These are phyloP conservation scores for Nectriaceae sp. DNA, from an alignment of 2,329 filamentous ascomycete genomes.

Conservation along the genomic window DNA sequence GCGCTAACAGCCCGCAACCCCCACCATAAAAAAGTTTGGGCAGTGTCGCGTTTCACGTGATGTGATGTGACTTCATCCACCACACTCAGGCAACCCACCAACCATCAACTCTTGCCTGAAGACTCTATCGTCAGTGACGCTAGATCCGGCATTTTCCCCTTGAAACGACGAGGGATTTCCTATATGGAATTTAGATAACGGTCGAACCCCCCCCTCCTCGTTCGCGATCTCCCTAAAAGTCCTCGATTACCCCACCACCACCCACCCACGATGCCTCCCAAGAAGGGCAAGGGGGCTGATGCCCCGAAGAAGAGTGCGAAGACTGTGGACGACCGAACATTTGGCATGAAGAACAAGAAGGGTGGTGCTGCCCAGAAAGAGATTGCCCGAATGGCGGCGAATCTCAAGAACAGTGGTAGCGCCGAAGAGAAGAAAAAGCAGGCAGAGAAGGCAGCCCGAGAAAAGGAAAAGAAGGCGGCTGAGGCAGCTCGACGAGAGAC, in stretches of 20 bases:
- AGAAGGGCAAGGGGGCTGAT: slow-evolving; percentile 51
- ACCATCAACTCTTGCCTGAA: slow-evolving; percentile 26
- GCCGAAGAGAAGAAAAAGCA: slow-evolving; percentile 83
- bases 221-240: slow-evolving; percentile 16
- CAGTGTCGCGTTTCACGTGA: slow-evolving; percentile 24
- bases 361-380: slow-evolving; percentile 86
- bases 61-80: slow-evolving; percentile 31
- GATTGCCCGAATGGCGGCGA: slow-evolving; percentile 79
- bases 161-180: neutral
- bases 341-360: slow-evolving; percentile 99
- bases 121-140: slow-evolving; percentile 18
- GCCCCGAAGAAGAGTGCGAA: slow-evolving; percentile 63
- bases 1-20: neutral
- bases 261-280: slow-evolving; percentile 67
- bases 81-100: slow-evolving; percentile 29
- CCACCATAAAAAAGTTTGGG: slow-evolving; percentile 18
- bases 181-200: neutral
- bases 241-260: slow-evolving; percentile 30
- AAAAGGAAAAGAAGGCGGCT: slow-evolving; percentile 88
- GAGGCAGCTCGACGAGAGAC: slow-evolving; percentile 82
- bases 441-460: slow-evolving; percentile 66
- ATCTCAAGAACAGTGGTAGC: slow-evolving; percentile 73
- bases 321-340: slow-evolving; percentile 88
- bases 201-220: slow-evolving; percentile 13
- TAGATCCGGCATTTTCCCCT: slow-evolving; percentile 11